phyloP scores from a whole-genome alignment of 768 basidiomycete genomes.

The Kockovaella imperatae region DNA sequence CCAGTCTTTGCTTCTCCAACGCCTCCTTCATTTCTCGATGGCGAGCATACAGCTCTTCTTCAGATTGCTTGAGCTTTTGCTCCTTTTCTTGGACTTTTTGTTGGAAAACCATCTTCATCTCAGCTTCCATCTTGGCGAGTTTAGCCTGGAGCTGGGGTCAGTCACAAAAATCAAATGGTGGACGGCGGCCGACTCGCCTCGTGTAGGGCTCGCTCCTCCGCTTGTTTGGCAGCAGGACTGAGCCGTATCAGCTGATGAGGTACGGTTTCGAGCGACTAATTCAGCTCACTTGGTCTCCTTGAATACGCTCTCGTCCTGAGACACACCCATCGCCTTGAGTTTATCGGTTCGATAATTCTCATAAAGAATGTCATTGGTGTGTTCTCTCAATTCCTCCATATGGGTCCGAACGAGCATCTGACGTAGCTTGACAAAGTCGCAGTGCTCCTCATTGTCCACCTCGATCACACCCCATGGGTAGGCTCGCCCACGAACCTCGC shows the following conservation, averaged over 20 bases:
- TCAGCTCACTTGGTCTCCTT: conserved; percentile 91
- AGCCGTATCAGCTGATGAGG: conserved; percentile 2
- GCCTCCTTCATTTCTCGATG: conserved; percentile 99
- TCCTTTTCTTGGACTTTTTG: conserved; percentile 99
- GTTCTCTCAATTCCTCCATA: conserved; percentile 98
- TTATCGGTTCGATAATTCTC: conserved; percentile 99
- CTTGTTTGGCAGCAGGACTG: conserved; percentile 90
- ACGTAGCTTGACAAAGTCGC: conserved; percentile 97
- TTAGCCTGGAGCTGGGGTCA: conserved; percentile 52
- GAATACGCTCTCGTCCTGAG: conserved; percentile 95
- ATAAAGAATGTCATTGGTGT: conserved; percentile 90
- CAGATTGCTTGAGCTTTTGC: conserved; percentile 94
- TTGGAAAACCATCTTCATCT: conserved; percentile 99
- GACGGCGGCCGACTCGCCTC: conserved; percentile 50
- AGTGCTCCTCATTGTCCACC: conserved; percentile 98
- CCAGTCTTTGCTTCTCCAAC: conserved; percentile 86
- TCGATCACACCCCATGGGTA: conserved; percentile 99
- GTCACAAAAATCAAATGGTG: too few species aligned
- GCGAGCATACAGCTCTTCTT: conserved; percentile 96
- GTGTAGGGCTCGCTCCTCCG: conserved; percentile 91
- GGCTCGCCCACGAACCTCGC: conserved; percentile 82
- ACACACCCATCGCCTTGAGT: conserved; percentile 91
- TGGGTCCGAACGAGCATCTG: conserved; percentile 99
- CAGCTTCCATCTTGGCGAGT: conserved; percentile 74
- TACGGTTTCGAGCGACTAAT: background rate